A percentile compares a stretch with the other conserved stretches of the same genome.
These are phyloP conservation scores for Zasmidium angulare DNA, from an alignment of 2,329 filamentous ascomycete genomes.

Conservation along the genomic window DNA sequence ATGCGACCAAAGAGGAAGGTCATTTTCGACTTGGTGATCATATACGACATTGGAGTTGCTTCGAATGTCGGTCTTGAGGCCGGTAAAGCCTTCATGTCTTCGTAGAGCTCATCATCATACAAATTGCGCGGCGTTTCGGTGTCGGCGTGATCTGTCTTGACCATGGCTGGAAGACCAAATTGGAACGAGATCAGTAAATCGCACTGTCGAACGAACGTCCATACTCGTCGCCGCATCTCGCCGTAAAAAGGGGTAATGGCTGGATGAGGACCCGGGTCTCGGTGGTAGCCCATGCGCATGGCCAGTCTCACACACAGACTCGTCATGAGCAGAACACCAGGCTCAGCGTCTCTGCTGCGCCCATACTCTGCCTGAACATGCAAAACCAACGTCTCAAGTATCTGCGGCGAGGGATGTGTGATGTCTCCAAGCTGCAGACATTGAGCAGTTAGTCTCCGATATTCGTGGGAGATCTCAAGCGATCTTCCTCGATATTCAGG, in stretches of 20 bases:
- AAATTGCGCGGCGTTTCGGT: constrained; percentile 74
- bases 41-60: constrained; percentile 73
- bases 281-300: constrained; percentile 75
- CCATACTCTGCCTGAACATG: constrained; percentile 76
- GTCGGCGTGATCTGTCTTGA: constrained; percentile 72
- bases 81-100: constrained; percentile 66
- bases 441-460: constrained; percentile 72
- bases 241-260: constrained; percentile 71
- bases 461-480: constrained; percentile 52
- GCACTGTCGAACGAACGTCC: constrained; percentile 68
- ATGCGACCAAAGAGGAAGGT: constrained; percentile 70
- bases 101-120: constrained; percentile 76
- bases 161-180: constrained; percentile 61
- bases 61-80: constrained; percentile 66
- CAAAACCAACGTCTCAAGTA: constrained; percentile 74
- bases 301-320: constrained; percentile 62
- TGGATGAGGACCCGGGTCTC: constrained; percentile 73
- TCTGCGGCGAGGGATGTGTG: constrained; percentile 70
- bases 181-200: constrained; percentile 79
- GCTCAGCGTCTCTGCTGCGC: constrained; percentile 70
- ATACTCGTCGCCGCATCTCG: constrained; percentile 66
- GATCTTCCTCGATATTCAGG: constrained; percentile 71
- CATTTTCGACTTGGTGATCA: constrained; percentile 71
- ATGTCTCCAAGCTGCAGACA: constrained; percentile 75
- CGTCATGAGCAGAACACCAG: constrained; percentile 62